These are phyloP conservation scores for Trichoderma atrobrunneum DNA, from an alignment of 2,329 filamentous ascomycete genomes.

Conservation along the genomic window DNA sequence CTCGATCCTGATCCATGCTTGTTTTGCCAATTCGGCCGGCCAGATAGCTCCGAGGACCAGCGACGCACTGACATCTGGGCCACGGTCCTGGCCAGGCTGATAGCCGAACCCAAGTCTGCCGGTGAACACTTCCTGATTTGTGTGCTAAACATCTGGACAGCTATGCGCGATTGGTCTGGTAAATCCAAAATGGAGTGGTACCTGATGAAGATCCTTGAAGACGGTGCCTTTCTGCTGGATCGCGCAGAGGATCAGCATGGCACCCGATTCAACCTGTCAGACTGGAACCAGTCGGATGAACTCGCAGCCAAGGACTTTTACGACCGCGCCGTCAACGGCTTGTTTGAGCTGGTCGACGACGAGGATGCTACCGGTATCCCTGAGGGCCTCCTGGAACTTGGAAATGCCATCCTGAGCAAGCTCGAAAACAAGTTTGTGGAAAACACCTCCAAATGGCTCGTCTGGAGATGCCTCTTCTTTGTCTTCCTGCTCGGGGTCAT, in stretches of 20 bases:
- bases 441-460: slow-evolving; percentile 76
- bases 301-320: slow-evolving; percentile 87
- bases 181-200: slow-evolving; percentile 89
- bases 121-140: slow-evolving; percentile 79
- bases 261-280: slow-evolving; percentile 66
- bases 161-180: slow-evolving; percentile 85
- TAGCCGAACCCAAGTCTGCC: slow-evolving; percentile 71
- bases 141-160: slow-evolving; percentile 82
- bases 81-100: slow-evolving; percentile 77
- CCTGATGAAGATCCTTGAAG: slow-evolving; percentile 89
- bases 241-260: slow-evolving; percentile 76
- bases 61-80: slow-evolving; percentile 85
- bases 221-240: slow-evolving; percentile 87
- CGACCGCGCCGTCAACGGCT: slow-evolving; percentile 70
- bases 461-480: slow-evolving; percentile 90
- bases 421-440: slow-evolving; percentile 70
- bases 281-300: slow-evolving; percentile 75
- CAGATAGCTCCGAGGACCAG: slow-evolving; percentile 76
- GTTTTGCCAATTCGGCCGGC: slow-evolving; percentile 82
- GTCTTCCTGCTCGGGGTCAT: slow-evolving; percentile 81
- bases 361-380: slow-evolving; percentile 82
- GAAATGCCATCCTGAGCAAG: slow-evolving; percentile 77
- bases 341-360: slow-evolving; percentile 86
- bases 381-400: slow-evolving; percentile 77
- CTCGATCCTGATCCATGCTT: slow-evolving; percentile 80